Conservation (phyloP, 2,329 filamentous ascomycete genomes). For the Beauveria sp. region DNA sequence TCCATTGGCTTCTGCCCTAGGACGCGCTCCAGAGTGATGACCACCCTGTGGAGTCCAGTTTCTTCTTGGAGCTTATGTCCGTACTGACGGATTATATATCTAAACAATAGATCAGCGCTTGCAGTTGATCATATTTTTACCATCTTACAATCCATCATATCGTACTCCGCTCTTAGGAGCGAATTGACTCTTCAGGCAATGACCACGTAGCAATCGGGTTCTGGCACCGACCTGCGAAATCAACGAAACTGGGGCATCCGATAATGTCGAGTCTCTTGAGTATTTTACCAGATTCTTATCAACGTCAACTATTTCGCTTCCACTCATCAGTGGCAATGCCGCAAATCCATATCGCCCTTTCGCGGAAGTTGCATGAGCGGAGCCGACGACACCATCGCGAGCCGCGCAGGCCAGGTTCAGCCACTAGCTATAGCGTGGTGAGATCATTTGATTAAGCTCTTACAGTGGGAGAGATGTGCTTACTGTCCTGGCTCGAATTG, state of each 20-base stretch:
- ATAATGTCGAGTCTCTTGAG: conserved; percentile 32
- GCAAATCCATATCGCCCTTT: conserved; percentile 37
- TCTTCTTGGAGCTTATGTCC: conserved; percentile 33
- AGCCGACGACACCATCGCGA: conserved; percentile 46
- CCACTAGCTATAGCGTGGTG: conserved; percentile 42
- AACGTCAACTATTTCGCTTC: conserved; percentile 37
- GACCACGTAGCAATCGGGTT: conserved; percentile 46
- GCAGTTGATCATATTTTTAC: neutral
- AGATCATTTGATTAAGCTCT: neutral
- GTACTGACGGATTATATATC: conserved; percentile 43
- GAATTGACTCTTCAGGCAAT: conserved; percentile 40
- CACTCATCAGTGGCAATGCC: conserved; percentile 43
- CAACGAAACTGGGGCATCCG: conserved; percentile 41
- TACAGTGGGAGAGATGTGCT: conserved; percentile 17
- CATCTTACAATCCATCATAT: conserved; percentile 50
- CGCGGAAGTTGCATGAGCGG: conserved; percentile 36
- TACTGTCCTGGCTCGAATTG: conserved; percentile 43
- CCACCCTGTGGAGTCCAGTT: conserved; percentile 34
- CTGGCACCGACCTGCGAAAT: conserved; percentile 41
- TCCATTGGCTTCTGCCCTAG: conserved; percentile 34
- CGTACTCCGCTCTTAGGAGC: conserved; percentile 46
- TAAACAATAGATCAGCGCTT: conserved; percentile 17
- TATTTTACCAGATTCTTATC: conserved; percentile 32
- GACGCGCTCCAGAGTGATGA: conserved; percentile 39
- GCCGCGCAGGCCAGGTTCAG: conserved; percentile 47